Evolutionary conservation across 257 asterid species (phyloP).

Genomic region (Osmanthus fragrans): DNA sequence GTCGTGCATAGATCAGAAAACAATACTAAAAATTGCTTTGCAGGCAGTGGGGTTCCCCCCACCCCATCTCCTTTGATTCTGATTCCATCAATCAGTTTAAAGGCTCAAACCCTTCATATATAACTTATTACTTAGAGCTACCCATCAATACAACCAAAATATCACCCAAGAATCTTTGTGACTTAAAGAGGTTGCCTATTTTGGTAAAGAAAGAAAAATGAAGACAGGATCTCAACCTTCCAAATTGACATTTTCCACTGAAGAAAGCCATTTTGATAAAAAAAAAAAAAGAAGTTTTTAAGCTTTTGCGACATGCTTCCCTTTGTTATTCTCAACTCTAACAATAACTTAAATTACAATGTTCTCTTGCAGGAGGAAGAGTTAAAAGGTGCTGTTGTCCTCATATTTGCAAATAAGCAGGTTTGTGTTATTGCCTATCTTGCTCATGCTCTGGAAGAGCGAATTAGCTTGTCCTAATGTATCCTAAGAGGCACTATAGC

Average conservation of each 20-base stretch:
- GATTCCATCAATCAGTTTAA: neutral
- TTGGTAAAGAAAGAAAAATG: neutral
- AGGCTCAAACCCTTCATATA: neutral
- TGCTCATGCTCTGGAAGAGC: neutral
- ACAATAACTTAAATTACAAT: neutral
- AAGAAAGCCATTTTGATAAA: neutral
- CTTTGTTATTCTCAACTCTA: neutral
- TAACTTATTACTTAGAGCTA: neutral
- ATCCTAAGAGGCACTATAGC: neutral
- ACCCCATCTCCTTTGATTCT: neutral
- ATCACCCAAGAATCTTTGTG: neutral
- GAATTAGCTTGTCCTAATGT: neutral
- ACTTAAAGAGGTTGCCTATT: neutral
- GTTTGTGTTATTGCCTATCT: constrained; percentile 9
- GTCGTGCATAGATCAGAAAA: too few relatives aligned
- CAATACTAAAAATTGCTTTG: too few relatives aligned
- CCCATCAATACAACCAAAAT: neutral
- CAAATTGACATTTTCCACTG: neutral
- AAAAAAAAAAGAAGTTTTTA: neutral
- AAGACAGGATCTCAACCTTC: neutral
- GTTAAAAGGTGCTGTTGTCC: constrained; percentile 51
- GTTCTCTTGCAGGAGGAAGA: constrained; percentile 29
- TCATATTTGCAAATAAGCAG: constrained; percentile 50
- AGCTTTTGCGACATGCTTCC: neutral
- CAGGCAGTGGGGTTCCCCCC: too few relatives aligned